Percentiles rank a stretch among this genome's conserved stretches.
phyloP scores from a whole-genome alignment of 1,284 basidiomycete genomes.

The Trametes polyzona region DNA sequence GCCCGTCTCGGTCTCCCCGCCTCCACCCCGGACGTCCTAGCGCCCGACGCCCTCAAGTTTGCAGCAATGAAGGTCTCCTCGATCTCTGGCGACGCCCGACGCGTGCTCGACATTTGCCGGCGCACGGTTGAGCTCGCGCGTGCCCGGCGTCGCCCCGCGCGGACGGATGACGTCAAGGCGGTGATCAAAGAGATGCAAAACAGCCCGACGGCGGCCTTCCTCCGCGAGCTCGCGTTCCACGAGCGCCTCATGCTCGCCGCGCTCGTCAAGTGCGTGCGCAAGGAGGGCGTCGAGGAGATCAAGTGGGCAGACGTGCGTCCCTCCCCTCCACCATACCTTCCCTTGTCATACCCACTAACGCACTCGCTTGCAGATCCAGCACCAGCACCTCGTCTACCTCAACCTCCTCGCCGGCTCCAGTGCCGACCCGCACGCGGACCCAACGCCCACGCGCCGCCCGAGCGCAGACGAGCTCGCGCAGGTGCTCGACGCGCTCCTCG shows the following conservation, averaged over 20 bases:
- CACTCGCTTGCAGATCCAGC: constrained; percentile 50
- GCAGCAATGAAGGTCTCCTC: constrained; percentile 92
- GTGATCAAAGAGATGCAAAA: constrained; percentile 92
- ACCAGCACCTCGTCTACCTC: constrained; percentile 69
- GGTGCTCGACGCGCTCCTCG: constrained; percentile 70
- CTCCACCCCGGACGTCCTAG: constrained; percentile 57
- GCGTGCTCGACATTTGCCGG: constrained; percentile 94
- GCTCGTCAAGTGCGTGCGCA: constrained; percentile 80
- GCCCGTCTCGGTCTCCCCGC: constrained; percentile 54
- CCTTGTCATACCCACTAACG: background rate
- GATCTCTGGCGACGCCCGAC: constrained; percentile 93
- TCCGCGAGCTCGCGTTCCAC: constrained; percentile 82
- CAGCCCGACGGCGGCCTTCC: constrained; percentile 84
- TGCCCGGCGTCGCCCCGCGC: constrained; percentile 57
- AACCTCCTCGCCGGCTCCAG: constrained; percentile 50
- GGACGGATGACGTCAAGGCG: constrained; percentile 75
- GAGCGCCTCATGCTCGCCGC: constrained; percentile 91
- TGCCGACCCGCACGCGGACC: constrained; percentile 47
- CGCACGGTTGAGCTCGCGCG: constrained; percentile 82
- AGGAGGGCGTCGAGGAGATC: constrained; percentile 88
- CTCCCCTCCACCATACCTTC: background rate
- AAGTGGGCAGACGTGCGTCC: constrained; percentile 76
- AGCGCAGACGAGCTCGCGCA: constrained; percentile 56
- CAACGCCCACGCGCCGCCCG: constrained; percentile 56
- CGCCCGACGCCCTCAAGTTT: constrained; percentile 83